Evolutionary conservation across 2,329 filamentous ascomycete genomes (phyloP), one percentile per base, ranked within the genome.

Genomic region (Fusarium chlamydosporum): DNA sequence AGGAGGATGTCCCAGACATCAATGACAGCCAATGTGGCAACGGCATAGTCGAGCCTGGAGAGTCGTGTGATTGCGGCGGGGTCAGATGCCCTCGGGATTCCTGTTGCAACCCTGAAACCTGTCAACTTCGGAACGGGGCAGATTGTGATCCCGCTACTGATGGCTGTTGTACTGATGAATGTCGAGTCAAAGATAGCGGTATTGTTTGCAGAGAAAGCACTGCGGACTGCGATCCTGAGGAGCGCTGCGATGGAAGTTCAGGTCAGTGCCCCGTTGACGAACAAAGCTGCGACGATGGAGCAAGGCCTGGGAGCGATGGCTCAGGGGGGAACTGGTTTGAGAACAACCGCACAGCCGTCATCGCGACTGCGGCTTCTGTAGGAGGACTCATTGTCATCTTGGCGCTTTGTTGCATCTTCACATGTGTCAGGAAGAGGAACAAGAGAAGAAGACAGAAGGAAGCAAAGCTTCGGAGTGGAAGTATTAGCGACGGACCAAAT

Each of bases 11-110:
- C 13, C 85, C 86, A 9, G 93, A 91, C 15, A 91, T 95, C 67
- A 90, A 88, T 1, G 91, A 89, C 52, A 90, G 90, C 67, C 89
- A 93, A 74, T 97, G 94, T 77, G 94, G 94, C 51, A 97, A 97
- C 76, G 94, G 65, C 0, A 69, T 59, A 2, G 65, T 68, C 0
- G 68, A 63, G 15, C 51, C 66, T 3, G 66, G 66, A 1, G 66
- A 68, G 9, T 40, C 47, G 12, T 69, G 66, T 13, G 66, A 68
- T 6, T 68, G 66, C 3, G 66, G 66, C 0, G 66, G 66, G 4
- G 47, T 53, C 7, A 34, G n/a, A 7, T 68, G 65, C 1, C 45
- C 65, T 0, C 18, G 7, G 1, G 37, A 69, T 12, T 68, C 65
- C 0, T 68, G 65, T 34, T 68, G 65, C 5, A 53, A 69, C 5